These are phyloP conservation scores for Pseudonitzschia multiseries DNA, from an alignment of 108 stramenopile species.

Conservation along the genomic window DNA sequence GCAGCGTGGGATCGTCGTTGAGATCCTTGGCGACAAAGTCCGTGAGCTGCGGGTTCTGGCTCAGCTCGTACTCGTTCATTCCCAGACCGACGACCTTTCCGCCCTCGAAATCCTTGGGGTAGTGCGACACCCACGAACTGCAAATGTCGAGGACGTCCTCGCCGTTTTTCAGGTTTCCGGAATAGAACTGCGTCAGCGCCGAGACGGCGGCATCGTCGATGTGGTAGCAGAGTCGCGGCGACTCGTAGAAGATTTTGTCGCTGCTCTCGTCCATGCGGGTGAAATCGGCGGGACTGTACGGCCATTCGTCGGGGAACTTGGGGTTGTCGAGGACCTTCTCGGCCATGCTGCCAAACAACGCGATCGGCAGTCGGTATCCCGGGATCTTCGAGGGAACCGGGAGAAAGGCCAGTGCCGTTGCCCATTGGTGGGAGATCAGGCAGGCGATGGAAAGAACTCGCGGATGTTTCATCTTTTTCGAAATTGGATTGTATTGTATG, in stretches of 20 bases:
- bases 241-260: conserved; percentile 75
- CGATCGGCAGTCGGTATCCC: conserved; percentile 35
- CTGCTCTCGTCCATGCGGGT: conserved; percentile 66
- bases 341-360: conserved; percentile 40
- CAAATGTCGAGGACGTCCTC: conserved; percentile 94
- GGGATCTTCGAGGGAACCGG: conserved; percentile 36
- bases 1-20: conserved; percentile 84
- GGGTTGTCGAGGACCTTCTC: conserved; percentile 70
- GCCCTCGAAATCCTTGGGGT: conserved; percentile 73
- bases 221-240: conserved; percentile 75
- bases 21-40: conserved; percentile 89
- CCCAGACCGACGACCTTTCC: conserved; percentile 82
- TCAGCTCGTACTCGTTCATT: conserved; percentile 93
- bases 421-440: neutral
- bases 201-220: conserved; percentile 81
- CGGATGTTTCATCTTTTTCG: neutral
- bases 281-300: conserved; percentile 70
- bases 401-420: conserved; percentile 23
- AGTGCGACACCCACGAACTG: conserved; percentile 90
- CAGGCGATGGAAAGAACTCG: neutral
- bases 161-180: conserved; percentile 66
- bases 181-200: conserved; percentile 81
- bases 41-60: conserved; percentile 80
- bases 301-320: conserved; percentile 82
- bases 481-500: neutral